Evolutionary conservation across 1,139 yeast species (phyloP).

Genomic region (Arxiozyma telluris): DNA sequence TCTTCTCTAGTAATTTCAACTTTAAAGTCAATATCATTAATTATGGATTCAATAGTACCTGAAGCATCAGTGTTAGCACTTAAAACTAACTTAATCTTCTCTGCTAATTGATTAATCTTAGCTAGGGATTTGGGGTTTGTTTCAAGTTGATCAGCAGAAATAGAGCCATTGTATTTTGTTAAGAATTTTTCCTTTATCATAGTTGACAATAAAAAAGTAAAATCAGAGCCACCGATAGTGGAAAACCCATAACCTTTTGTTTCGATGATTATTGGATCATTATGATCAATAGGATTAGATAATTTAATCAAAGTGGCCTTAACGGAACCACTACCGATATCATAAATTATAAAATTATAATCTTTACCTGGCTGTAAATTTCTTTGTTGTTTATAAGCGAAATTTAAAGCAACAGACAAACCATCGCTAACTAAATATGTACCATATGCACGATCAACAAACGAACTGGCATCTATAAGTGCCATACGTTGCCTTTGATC

Average conservation of each 20-base stretch:
- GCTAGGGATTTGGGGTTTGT: conserved; percentile 53
- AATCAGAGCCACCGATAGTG: conserved; percentile 63
- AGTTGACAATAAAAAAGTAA: conserved; percentile 58
- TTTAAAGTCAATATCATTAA: conserved; percentile 65
- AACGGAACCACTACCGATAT: conserved; percentile 90
- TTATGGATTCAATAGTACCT: conserved; percentile 61
- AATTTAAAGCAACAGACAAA: conserved; percentile 78
- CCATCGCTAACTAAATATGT: conserved; percentile 87
- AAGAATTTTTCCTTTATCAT: conserved; percentile 52
- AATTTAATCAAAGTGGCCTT: conserved; percentile 74
- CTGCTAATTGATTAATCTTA: conserved; percentile 72
- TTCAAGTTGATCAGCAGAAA: conserved; percentile 35
- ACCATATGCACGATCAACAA: conserved; percentile 28
- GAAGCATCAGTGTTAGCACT: conserved; percentile 79
- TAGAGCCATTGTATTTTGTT: conserved; percentile 27
- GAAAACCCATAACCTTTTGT: conserved; percentile 69
- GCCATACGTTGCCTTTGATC: conserved; percentile 60
- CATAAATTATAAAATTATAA: conserved; percentile 68
- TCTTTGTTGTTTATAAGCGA: conserved; percentile 35
- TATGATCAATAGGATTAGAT: conserved; percentile 36
- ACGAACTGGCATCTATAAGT: conserved; percentile 53
- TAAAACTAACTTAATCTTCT: conserved; percentile 73
- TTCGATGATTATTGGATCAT: conserved; percentile 39
- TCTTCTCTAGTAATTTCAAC: conserved; percentile 61
- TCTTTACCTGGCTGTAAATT: conserved; percentile 36